phyloP scores from a whole-genome alignment of 305 asterid genomes.

The Lippia alba region DNA sequence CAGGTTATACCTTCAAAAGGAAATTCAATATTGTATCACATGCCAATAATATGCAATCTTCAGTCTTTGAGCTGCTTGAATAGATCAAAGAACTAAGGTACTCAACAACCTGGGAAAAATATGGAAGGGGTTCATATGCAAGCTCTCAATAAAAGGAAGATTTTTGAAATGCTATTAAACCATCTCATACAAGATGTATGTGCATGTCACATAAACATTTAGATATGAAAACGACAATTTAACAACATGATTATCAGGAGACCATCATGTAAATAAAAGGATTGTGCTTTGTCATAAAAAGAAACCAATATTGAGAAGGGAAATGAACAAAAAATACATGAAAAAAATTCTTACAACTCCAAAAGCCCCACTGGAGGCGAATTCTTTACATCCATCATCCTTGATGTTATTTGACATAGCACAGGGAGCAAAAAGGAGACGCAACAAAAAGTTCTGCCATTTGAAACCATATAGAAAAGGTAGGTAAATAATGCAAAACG shows the following conservation, averaged over 20 bases:
- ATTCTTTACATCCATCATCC: conserved; percentile 65
- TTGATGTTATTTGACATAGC: conserved; percentile 85
- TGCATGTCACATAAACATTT: neutral
- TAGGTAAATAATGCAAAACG: conserved; percentile 19
- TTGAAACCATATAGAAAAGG: conserved; percentile 30
- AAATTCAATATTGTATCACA: conserved; percentile 89
- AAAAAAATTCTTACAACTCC: conserved; percentile 57
- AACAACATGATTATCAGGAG: conserved; percentile 3
- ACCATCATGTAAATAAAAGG: neutral
- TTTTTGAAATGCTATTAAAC: conserved; percentile 10
- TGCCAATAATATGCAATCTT: conserved; percentile 64
- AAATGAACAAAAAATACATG: conserved; percentile 6
- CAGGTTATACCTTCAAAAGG: conserved; percentile 63
- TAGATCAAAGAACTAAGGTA: conserved; percentile 58
- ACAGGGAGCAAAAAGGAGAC: conserved; percentile 86
- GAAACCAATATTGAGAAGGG: conserved; percentile 4
- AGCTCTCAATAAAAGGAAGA: conserved; percentile 22
- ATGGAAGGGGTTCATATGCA: conserved; percentile 19
- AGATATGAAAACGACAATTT: neutral
- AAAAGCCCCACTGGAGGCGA: conserved; percentile 69
- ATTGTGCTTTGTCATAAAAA: conserved; percentile 15
- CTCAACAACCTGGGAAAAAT: conserved; percentile 63
- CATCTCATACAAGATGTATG: neutral
- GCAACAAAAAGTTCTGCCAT: conserved; percentile 66
- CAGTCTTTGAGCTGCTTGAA: conserved; percentile 45